Conservation (phyloP, 2,329 filamentous ascomycete species). For the Emergomyces africanus region DNA sequence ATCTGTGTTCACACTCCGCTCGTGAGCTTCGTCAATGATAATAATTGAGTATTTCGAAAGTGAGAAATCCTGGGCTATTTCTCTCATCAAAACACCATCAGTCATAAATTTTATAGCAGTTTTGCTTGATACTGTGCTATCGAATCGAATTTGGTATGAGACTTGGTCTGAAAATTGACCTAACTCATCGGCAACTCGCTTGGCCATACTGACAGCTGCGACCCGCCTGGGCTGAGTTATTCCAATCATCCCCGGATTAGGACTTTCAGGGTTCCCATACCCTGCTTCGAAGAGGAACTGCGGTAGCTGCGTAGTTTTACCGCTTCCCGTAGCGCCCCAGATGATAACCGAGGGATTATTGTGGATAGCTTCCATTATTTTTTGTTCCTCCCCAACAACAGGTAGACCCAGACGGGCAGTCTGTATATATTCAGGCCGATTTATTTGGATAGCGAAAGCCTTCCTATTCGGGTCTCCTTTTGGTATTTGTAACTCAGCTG, state of each 20-base stretch:
- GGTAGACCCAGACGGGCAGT: slow-evolving; percentile 66
- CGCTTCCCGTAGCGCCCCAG: slow-evolving; percentile 89
- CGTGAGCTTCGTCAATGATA: slow-evolving; percentile 93
- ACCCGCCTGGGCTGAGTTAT: slow-evolving; percentile 91
- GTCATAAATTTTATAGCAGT: slow-evolving; percentile 99
- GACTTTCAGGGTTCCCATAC: slow-evolving; percentile 65
- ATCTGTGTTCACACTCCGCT: slow-evolving; percentile 94
- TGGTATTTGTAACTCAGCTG: slow-evolving; percentile 26
- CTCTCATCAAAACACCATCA: slow-evolving; percentile 84
- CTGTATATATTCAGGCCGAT: slow-evolving; percentile 61
- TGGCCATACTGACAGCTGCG: slow-evolving; percentile 92
- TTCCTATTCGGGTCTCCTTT: slow-evolving; percentile 46
- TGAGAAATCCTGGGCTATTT: slow-evolving; percentile 80
- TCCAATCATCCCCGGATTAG: slow-evolving; percentile 83
- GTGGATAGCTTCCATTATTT: slow-evolving; percentile 94
- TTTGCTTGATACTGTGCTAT: slow-evolving; percentile 63
- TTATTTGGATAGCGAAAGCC: slow-evolving; percentile 60
- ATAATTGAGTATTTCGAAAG: slow-evolving; percentile 85
- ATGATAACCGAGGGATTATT: slow-evolving; percentile 83
- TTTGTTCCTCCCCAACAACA: slow-evolving; percentile 89
- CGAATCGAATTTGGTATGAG: slow-evolving; percentile 90
- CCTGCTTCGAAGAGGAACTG: slow-evolving; percentile 94
- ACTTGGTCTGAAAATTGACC: slow-evolving; percentile 65
- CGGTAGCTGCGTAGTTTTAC: slow-evolving; percentile 94
- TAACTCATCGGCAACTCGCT: slow-evolving; percentile 76